Evolutionary conservation across 257 asterid species (phyloP).

Genomic region (Cynanchum wilfordii): DNA sequence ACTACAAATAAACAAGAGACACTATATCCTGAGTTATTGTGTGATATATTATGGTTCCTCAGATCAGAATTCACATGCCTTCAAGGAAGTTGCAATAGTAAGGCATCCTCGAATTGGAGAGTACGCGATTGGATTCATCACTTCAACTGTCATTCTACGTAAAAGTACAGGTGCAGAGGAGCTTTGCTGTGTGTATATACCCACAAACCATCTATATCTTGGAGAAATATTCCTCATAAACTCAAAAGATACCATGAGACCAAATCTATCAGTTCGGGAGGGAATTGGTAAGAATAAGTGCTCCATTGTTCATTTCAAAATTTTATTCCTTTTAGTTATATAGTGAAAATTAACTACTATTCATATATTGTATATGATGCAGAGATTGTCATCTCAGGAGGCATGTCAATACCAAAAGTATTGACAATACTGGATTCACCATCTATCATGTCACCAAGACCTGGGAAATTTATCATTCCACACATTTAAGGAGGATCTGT

Average conservation of each 20-base stretch:
- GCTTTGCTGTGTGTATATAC: constrained; percentile 73
- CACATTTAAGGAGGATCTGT: constrained; percentile 29
- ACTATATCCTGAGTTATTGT: constrained; percentile 3
- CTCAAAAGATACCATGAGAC: constrained; percentile 70
- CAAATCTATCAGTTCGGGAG: constrained; percentile 71
- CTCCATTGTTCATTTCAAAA: neutral
- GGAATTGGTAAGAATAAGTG: constrained; percentile 57
- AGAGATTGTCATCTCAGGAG: constrained; percentile 81
- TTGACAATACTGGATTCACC: constrained; percentile 47
- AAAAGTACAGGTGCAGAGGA: constrained; percentile 65
- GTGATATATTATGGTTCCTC: constrained; percentile 13
- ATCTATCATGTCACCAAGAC: constrained; percentile 50
- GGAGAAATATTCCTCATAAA: constrained; percentile 75
- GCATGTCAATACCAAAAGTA: constrained; percentile 68
- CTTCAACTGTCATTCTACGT: constrained; percentile 59
- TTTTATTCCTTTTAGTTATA: neutral
- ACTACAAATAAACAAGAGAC: neutral
- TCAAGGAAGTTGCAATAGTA: constrained; percentile 79
- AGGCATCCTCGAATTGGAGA: constrained; percentile 80
- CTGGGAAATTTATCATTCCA: constrained; percentile 50
- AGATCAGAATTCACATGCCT: constrained; percentile 73
- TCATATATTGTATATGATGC: constrained; percentile 15
- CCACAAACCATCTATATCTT: constrained; percentile 85
- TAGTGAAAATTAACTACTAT: neutral
- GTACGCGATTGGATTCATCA: constrained; percentile 71